These are phyloP conservation scores for Stephania japonica DNA, from an alignment of 164 flowering plant species.

Conservation along the genomic window DNA sequence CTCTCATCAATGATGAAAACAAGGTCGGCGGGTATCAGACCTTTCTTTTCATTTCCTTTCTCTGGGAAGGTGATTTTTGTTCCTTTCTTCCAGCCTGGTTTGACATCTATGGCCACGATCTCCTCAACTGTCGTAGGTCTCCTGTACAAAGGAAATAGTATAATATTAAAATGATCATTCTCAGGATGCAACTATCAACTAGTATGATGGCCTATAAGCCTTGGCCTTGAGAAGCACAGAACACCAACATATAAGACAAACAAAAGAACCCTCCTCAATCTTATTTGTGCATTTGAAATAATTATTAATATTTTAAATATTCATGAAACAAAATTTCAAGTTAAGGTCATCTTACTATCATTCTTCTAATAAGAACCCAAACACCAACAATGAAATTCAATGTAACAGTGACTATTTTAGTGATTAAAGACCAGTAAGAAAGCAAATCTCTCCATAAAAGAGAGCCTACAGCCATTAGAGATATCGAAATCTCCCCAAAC, in stretches of 20 bases:
- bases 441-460: too few relatives aligned
- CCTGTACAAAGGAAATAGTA: constrained; percentile 32
- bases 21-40: constrained; percentile 72
- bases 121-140: constrained; percentile 64
- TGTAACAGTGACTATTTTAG: too few relatives aligned
- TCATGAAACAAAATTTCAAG: not conserved
- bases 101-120: constrained; percentile 73
- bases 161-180: not conserved
- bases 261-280: not conserved
- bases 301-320: not conserved
- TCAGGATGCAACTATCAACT: not conserved
- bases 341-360: not conserved
- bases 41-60: constrained; percentile 76
- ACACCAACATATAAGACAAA: not conserved
- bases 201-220: not conserved
- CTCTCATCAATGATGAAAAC: constrained; percentile 88
- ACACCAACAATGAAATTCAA: too few relatives aligned
- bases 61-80: constrained; percentile 95
- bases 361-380: not conserved
- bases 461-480: too few relatives aligned
- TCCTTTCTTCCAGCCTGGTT: constrained; percentile 96
- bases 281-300: not conserved
- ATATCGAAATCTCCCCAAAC: too few relatives aligned
- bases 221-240: not conserved
- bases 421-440: too few relatives aligned